Evolutionary conservation across 208 protist genomes (phyloP).

Genomic region (Leptomonas pyrrhocoris): DNA sequence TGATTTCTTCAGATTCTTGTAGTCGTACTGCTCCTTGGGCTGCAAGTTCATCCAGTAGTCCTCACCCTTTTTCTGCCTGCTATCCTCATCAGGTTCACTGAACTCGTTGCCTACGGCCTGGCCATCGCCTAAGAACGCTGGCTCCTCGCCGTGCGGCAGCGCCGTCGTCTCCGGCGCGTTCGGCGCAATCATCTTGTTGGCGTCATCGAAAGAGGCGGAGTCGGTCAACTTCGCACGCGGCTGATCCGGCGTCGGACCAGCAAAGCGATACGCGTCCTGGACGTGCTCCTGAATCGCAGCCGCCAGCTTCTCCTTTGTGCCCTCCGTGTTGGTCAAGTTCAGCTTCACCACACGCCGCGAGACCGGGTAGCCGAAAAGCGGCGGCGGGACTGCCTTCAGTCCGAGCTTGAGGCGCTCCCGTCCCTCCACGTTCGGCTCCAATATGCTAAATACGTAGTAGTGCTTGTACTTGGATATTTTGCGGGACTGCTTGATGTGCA

Average conservation of each 20-base stretch:
- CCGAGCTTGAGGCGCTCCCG: slow-evolving; percentile 91
- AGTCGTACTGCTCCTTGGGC: slow-evolving; percentile 90
- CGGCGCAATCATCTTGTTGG: slow-evolving; percentile 90
- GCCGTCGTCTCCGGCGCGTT: slow-evolving; percentile 67
- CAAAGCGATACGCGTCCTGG: slow-evolving; percentile 90
- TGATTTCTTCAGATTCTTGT: slow-evolving; percentile 88
- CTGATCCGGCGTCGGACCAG: slow-evolving; percentile 82
- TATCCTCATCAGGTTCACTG: slow-evolving; percentile 79
- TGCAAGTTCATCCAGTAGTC: slow-evolving; percentile 94
- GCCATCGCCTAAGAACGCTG: slow-evolving; percentile 44
- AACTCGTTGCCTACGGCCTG: slow-evolving; percentile 62
- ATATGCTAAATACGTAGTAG: slow-evolving; percentile 94
- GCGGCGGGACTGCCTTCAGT: slow-evolving; percentile 85
- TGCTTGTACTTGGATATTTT: slow-evolving; percentile 95
- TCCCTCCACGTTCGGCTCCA: slow-evolving; percentile 92
- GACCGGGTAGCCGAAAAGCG: slow-evolving; percentile 90
- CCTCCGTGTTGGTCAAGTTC: slow-evolving; percentile 87
- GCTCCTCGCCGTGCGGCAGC: slow-evolving; percentile 46
- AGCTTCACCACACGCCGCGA: slow-evolving; percentile 91
- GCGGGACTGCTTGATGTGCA: slow-evolving; percentile 92
- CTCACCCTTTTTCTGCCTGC: slow-evolving; percentile 88
- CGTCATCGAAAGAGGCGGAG: slow-evolving; percentile 87
- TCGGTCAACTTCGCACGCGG: slow-evolving; percentile 83
- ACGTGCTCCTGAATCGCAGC: slow-evolving; percentile 93
- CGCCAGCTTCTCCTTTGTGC: slow-evolving; percentile 91